Evolutionary conservation across 192 early-diverging fungal species (phyloP), one percentile per base, ranked within the genome.

Genomic region (Podila horticola): DNA sequence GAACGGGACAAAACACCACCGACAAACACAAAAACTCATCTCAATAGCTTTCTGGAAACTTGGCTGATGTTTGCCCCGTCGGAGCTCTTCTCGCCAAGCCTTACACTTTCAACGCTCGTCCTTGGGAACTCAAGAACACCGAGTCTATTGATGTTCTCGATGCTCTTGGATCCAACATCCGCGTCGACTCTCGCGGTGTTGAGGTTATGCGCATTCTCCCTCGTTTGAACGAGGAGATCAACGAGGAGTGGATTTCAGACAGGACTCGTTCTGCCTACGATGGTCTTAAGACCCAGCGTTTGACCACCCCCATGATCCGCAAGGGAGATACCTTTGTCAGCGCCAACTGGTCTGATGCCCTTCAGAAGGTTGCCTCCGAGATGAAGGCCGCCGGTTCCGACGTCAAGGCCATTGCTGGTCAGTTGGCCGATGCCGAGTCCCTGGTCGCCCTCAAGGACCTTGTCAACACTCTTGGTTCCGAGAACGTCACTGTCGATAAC

Each of bases 211-310:
- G 98, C 67, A 90, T 99, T 34, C 83, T 98, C 13, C 98, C 98
- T 34, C 94, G 95, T 45, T 87, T 96, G 69, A 99, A 99, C 86
- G 98, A 99, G 71, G 96, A 94, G n/a, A 87, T 99, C 82, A 99
- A 99, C 85, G 95, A 97, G 85, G 98, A 99, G 88, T 99, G 98
- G 98, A 95, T 99, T 69, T 95, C 96, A 12, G 98, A 99, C 90
- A 98, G 97, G 90, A 96, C 96, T 58, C 92, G 98, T 36, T 98
- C 95, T 77, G 91, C 93, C 52, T 96, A 90, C 74, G 98, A 99
- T 82, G 98, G 98, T 59, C 89, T 99, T 31, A 98, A 97, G 90
- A 91, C 94, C 26, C 98, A 99, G 88, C 89, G 98, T 66, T 88
- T 99, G 66, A 98, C 97, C 33, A 91, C 90, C 24, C 98, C 98